Conservation (phyloP, 176 grass and related monocot genomes). For the Canna indica region DNA sequence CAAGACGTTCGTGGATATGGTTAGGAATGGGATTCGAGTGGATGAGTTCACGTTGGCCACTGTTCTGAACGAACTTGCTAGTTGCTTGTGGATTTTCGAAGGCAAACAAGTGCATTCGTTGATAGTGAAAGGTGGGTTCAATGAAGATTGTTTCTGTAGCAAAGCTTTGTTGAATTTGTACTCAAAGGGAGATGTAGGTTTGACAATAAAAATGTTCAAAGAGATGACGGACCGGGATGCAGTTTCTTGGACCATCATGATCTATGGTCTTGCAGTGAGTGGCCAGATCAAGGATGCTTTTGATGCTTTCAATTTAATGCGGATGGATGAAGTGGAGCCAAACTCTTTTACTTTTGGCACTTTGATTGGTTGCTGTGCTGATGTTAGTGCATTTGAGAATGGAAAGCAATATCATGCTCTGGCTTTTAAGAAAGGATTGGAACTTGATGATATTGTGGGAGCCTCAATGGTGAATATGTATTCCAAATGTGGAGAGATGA, state of each 20-base stretch:
- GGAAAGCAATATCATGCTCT: constrained; percentile 29
- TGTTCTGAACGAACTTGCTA: constrained; percentile 14
- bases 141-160: constrained; percentile 10
- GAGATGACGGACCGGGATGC: constrained; percentile 18
- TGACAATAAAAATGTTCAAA: constrained; percentile 13
- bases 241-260: constrained; percentile 32
- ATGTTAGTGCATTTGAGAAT: constrained; percentile 2
- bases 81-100: background rate
- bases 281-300: constrained; percentile 17
- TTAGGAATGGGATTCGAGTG: constrained; percentile 2
- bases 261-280: constrained; percentile 9
- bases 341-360: constrained; percentile 32
- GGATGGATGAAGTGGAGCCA: constrained; percentile 11
- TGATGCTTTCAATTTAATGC: constrained; percentile 13
- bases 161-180: constrained; percentile 34
- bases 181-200: constrained; percentile 14
- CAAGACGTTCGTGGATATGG: constrained; percentile 4
- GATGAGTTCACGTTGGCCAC: constrained; percentile 17
- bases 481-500: constrained; percentile 2
- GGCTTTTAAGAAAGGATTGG: constrained; percentile 26
- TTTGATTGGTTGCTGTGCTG: constrained; percentile 20
- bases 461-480: constrained; percentile 5
- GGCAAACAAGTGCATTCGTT: constrained; percentile 26
- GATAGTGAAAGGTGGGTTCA: constrained; percentile 14
- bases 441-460: constrained; percentile 7